phyloP scores from a whole-genome alignment of 768 basidiomycete genomes.

The Boletus patriciae region DNA sequence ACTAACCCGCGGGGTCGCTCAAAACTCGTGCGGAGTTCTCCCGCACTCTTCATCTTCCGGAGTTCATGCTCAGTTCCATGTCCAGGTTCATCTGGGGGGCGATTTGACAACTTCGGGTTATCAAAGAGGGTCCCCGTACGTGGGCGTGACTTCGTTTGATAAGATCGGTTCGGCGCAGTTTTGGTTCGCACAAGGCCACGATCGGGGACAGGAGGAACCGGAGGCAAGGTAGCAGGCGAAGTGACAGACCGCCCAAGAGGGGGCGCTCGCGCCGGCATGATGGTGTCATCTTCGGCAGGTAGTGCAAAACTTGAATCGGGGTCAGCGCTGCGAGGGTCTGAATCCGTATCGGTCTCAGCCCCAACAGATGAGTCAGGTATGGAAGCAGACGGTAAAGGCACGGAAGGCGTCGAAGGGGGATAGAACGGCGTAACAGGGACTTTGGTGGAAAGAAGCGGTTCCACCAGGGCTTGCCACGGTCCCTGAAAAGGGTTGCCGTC shows the following conservation, averaged over 20 bases:
- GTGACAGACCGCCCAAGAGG: conserved; percentile 53
- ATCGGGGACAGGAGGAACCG: conserved; percentile 23
- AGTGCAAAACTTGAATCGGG: conserved; percentile 29
- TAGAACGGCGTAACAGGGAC: conserved; percentile 58
- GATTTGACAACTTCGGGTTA: conserved; percentile 21
- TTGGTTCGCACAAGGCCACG: conserved; percentile 66
- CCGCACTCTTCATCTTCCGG: conserved; percentile 85
- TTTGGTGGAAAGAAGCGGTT: conserved; percentile 74
- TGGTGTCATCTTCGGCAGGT: conserved; percentile 66
- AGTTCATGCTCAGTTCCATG: conserved; percentile 57
- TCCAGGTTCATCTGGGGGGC: conserved; percentile 40
- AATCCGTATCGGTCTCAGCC: conserved; percentile 54
- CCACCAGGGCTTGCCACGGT: conserved; percentile 87
- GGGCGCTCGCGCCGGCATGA: conserved; percentile 61
- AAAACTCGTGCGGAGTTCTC: conserved; percentile 57
- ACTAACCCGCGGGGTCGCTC: conserved; percentile 27
- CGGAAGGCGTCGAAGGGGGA: conserved; percentile 64
- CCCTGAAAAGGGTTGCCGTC: conserved; percentile 96
- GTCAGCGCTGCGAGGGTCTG: conserved; percentile 47
- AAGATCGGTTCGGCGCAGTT: conserved; percentile 65
- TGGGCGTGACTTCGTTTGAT: conserved; percentile 45
- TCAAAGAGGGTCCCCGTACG: conserved; percentile 31
- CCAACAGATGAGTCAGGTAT: conserved; percentile 45
- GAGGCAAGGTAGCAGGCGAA: conserved; percentile 41
- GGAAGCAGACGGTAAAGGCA: conserved; percentile 51